Evolutionary conservation across 2,329 filamentous ascomycete species (phyloP).

Genomic region (Penicillium sp.): DNA sequence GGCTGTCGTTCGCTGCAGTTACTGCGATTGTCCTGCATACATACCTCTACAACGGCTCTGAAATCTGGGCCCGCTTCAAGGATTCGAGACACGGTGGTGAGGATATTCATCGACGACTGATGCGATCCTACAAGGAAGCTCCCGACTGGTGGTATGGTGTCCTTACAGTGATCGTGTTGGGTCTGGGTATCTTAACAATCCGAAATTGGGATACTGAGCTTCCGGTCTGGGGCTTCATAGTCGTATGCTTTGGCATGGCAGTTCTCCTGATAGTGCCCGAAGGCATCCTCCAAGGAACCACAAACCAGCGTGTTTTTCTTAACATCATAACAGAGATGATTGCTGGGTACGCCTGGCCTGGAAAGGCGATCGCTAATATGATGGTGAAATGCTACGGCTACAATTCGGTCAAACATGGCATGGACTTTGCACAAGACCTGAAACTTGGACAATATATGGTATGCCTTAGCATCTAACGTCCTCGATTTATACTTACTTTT

Average conservation of each 20-base stretch:
- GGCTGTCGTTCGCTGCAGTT: conserved; percentile 71
- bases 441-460: conserved; percentile 66
- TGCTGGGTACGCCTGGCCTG: conserved; percentile 71
- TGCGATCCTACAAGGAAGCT: conserved; percentile 57
- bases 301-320: conserved; percentile 64
- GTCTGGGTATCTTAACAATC: conserved; percentile 40
- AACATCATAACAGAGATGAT: conserved; percentile 75
- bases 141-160: conserved; percentile 59
- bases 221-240: conserved; percentile 59
- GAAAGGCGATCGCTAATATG: conserved; percentile 71
- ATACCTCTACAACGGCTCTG: conserved; percentile 64
- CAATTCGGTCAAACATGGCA: conserved; percentile 65
- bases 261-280: conserved; percentile 65
- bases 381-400: conserved; percentile 75
- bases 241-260: conserved; percentile 69
- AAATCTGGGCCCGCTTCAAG: conserved; percentile 64
- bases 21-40: conserved; percentile 69
- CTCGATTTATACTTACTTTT: not conserved
- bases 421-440: conserved; percentile 66
- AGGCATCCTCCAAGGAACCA: conserved; percentile 67
- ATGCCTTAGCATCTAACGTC: not conserved
- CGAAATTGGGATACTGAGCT: conserved; percentile 20
- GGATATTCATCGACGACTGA: conserved; percentile 57
- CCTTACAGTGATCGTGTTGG: conserved; percentile 53
- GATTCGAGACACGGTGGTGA: conserved; percentile 56